Percentiles rank a stretch among this genome's conserved stretches.
These are phyloP conservation scores for Cryptococcus neoformans DNA, from an alignment of 1,284 basidiomycete species.

Conservation along the genomic window DNA sequence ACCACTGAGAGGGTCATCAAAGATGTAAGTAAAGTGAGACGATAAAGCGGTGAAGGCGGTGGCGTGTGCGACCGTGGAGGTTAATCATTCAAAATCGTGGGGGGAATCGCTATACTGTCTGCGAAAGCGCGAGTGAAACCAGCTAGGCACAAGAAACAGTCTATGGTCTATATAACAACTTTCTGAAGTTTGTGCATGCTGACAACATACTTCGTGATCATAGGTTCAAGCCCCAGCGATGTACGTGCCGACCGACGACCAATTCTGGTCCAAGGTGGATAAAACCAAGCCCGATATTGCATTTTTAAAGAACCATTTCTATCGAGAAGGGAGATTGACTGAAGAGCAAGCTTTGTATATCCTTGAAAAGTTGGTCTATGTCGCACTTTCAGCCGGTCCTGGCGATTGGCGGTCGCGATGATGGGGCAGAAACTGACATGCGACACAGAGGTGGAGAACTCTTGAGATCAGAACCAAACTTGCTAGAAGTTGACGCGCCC, in stretches of 20 bases:
- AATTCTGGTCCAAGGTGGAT: constrained; percentile 85
- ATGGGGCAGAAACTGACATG: constrained; percentile 4
- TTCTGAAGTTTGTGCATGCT: neutral
- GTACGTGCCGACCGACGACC: constrained; percentile 82
- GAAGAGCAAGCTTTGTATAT: constrained; percentile 90
- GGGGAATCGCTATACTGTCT: no score
- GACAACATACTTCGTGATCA: neutral
- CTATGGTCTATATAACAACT: no score
- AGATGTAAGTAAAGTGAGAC: constrained; percentile 40
- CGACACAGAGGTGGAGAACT: constrained; percentile 62
- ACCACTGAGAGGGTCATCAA: constrained; percentile 52
- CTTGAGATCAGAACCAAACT: constrained; percentile 76
- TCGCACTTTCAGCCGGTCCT: neutral
- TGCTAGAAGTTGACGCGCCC: constrained; percentile 88
- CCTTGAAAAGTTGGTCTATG: constrained; percentile 59
- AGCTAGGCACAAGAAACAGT: no score
- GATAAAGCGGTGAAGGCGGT: neutral
- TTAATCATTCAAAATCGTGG: no score
- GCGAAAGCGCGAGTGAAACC: no score
- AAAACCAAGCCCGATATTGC: constrained; percentile 89
- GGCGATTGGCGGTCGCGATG: constrained; percentile 1
- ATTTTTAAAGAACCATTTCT: constrained; percentile 98
- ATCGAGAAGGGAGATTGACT: constrained; percentile 86
- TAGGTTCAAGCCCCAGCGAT: constrained; percentile 95
- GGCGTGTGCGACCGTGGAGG: neutral